Base-by-base conservation (phyloP, 169 alveolate species). In the Theileria equi region DNA sequence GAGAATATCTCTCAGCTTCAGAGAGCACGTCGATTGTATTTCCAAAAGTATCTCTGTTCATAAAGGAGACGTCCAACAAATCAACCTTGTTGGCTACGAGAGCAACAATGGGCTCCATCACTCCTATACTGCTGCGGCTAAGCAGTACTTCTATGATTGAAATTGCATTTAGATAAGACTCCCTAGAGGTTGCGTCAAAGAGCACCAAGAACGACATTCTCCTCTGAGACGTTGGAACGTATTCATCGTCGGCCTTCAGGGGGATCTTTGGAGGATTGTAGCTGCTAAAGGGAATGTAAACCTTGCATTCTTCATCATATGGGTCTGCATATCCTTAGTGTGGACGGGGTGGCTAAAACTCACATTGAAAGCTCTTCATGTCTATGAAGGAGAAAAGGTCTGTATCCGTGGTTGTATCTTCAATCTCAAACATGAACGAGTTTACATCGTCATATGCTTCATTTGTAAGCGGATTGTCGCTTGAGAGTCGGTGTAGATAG, bases 181-280 rank as follows among this genome's bases (percentile, higher is more conserved):
- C 84, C 25, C 47, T 31, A 38, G 69, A 47, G 35, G 62, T 64
- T 11, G 47, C 71, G 72, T 74, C 84, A 36, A 74, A 74, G 19
- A 74, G 35, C 11, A 41, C 84, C 40, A 74, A 72, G 50, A 74
- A 74, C 29, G 80, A 68, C 84, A 74, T 74, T 53, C 84, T 61
- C 21, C 70, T 58, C 48, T 74, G 84, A 3, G 80, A 48, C 5
- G 58, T 50, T 11, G 84, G 80, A 19, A 35, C 10, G 55, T 60
- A 63, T 17, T 28, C 48, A 28, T 64, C 84, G 17, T 52, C 57
- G 36, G 58, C 32, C 7, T n/a, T 13, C 41, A 64, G 34, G 4
- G 84, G 84, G 26, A 60, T 43, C 47, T 43, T 23, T 1, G 84
- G 84, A 17, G 62, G 71, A 23, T 74, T 57, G 63, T 60, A 74